phyloP scores from a whole-genome alignment of 306 rosid species.

The Castanea sativa region DNA sequence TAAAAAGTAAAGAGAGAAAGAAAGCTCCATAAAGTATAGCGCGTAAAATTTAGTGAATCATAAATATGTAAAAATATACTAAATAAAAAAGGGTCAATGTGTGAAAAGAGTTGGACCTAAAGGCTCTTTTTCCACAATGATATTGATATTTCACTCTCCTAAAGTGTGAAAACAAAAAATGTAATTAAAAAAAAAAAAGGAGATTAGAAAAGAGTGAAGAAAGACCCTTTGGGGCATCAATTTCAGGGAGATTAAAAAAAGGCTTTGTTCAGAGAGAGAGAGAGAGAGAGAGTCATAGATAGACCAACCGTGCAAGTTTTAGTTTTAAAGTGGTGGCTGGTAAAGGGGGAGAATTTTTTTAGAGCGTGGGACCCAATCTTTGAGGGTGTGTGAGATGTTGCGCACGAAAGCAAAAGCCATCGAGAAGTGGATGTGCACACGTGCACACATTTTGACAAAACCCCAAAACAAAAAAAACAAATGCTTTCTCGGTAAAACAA shows the following conservation, averaged over 20 bases:
- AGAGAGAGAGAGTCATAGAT: neutral
- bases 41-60: neutral
- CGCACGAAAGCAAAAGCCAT: slow-evolving; percentile 50
- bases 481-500: neutral
- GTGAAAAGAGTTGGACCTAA: neutral
- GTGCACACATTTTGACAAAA: slow-evolving; percentile 40
- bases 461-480: no score
- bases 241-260: neutral
- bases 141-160: neutral
- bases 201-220: neutral
- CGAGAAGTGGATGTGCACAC: slow-evolving; percentile 48
- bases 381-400: slow-evolving; percentile 17
- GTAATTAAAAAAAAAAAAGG: neutral
- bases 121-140: neutral
- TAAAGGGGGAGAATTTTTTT: slow-evolving; percentile 20
- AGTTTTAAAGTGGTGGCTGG: slow-evolving; percentile 24
- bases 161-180: neutral
- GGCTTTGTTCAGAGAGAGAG: neutral
- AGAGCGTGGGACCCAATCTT: slow-evolving; percentile 21
- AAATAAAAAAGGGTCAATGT: neutral
- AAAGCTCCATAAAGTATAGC: neutral
- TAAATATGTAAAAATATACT: neutral
- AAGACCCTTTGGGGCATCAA: neutral
- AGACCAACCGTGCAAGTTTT: slow-evolving; percentile 43
- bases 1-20: neutral